Conservation (phyloP, 495 filamentous ascomycete species). For the Penicillium chermesinum region DNA sequence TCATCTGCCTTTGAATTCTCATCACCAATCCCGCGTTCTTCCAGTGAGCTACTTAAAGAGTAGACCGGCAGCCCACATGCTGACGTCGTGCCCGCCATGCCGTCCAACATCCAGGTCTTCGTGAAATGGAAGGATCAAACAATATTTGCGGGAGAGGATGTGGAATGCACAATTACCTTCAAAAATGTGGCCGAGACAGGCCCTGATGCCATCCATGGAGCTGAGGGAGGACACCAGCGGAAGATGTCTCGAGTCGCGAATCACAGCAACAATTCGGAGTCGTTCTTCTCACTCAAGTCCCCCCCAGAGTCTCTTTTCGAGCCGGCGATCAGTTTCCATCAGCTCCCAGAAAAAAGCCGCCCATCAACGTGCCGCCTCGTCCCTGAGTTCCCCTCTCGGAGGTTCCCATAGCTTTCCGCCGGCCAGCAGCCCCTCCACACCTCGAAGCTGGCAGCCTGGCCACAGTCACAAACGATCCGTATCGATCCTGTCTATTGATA, state of each 20-base stretch:
- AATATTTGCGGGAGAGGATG: constrained; percentile 90
- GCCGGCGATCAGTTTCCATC: constrained; percentile 35
- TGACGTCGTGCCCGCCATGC: constrained; percentile 38
- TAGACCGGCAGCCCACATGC: constrained; percentile 27
- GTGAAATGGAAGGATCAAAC: constrained; percentile 87
- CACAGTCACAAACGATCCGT: constrained; percentile 71
- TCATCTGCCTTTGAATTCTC: constrained; percentile 4
- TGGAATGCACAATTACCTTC: constrained; percentile 94
- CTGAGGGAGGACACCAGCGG: constrained; percentile 38
- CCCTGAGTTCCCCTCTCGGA: constrained; percentile 39
- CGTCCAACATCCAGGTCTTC: constrained; percentile 81
- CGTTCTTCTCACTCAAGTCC: constrained; percentile 41
- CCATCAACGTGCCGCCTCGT: constrained; percentile 40
- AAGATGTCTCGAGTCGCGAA: constrained; percentile 41
- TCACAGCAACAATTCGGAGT: constrained; percentile 37
- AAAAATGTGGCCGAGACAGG: constrained; percentile 66
- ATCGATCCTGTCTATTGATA: constrained; percentile 90
- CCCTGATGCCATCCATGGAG: constrained; percentile 28
- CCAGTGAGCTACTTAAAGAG: not conserved
- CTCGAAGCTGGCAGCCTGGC: constrained; percentile 30
- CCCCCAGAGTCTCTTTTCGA: constrained; percentile 35
- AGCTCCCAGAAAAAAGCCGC: constrained; percentile 28
- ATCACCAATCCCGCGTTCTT: constrained; percentile 12
- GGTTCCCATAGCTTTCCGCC: constrained; percentile 46
- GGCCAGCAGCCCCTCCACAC: constrained; percentile 30